phyloP scores from a whole-genome alignment of 768 basidiomycete genomes.

The Galerina sulciceps region DNA sequence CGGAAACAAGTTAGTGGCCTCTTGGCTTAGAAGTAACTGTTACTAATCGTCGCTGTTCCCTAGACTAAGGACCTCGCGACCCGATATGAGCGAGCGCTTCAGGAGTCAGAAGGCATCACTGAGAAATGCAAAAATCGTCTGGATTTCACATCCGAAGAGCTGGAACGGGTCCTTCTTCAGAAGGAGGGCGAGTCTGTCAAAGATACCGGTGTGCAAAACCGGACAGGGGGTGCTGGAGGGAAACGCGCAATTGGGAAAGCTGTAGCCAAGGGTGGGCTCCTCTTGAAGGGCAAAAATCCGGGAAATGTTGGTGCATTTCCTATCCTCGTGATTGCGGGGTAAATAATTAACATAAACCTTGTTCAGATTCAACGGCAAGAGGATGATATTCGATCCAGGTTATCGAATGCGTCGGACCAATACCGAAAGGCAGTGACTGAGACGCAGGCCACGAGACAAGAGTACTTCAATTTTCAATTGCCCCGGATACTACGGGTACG shows the following conservation, averaged over 20 bases:
- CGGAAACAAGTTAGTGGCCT: conserved; percentile 72
- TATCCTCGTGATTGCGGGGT: not conserved
- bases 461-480: conserved; percentile 97
- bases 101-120: conserved; percentile 84
- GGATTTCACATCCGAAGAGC: conserved; percentile 89
- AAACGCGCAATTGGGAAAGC: conserved; percentile 91
- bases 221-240: conserved; percentile 63
- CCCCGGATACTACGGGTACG: conserved; percentile 91
- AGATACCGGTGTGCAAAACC: conserved; percentile 73
- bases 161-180: conserved; percentile 88
- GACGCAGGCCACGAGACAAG: conserved; percentile 89
- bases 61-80: conserved; percentile 91
- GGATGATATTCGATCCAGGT: conserved; percentile 87
- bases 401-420: conserved; percentile 85
- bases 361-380: conserved; percentile 87
- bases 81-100: conserved; percentile 85
- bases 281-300: conserved; percentile 92
- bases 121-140: conserved; percentile 90
- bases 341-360: not conserved
- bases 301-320: conserved; percentile 61
- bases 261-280: conserved; percentile 85
- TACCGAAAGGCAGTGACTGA: conserved; percentile 91
- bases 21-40: not conserved
- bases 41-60: not conserved
- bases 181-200: conserved; percentile 95